These are phyloP conservation scores for Trametes coccinea DNA, from an alignment of 768 basidiomycete species.

Conservation along the genomic window DNA sequence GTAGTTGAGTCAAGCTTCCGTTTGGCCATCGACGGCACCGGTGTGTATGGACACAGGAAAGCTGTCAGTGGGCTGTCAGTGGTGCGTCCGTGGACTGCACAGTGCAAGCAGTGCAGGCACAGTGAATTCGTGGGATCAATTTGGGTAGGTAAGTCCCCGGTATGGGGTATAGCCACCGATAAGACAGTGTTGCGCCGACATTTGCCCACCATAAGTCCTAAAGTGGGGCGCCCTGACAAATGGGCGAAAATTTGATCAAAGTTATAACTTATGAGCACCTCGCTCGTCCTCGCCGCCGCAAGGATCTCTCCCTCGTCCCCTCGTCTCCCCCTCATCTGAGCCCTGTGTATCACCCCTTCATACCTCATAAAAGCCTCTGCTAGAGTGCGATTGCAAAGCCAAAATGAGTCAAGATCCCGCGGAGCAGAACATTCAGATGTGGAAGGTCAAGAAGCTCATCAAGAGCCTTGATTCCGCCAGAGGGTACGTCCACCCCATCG, in stretches of 20 bases:
- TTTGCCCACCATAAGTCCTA: not conserved
- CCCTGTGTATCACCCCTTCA: not conserved
- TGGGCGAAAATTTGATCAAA: conserved; percentile 11
- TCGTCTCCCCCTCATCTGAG: conserved; percentile 2
- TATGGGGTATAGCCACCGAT: not conserved
- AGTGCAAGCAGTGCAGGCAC: no score
- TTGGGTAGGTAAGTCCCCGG: not conserved
- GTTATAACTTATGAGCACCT: not conserved
- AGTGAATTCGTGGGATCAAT: no score
- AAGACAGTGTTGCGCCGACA: no score
- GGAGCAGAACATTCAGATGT: conserved; percentile 96
- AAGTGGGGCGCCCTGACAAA: conserved; percentile 7
- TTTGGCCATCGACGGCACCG: conserved; percentile 16
- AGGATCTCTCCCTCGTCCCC: conserved; percentile 11
- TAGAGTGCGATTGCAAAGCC: conserved; percentile 30
- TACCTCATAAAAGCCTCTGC: conserved; percentile 8
- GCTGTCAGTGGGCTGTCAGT: no score
- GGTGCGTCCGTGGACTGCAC: no score
- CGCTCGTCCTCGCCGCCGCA: not conserved
- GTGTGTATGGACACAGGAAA: not conserved
- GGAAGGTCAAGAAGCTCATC: conserved; percentile 99
- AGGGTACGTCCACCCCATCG: conserved; percentile 51
- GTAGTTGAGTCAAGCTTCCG: conserved; percentile 15
- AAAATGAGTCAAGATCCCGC: conserved; percentile 82
- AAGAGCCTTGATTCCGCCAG: conserved; percentile 94